Percentiles rank a stretch among this genome's conserved stretches.
phyloP scores from a whole-genome alignment of 192 early-diverging fungal species.

The Coemansia biformis region DNA sequence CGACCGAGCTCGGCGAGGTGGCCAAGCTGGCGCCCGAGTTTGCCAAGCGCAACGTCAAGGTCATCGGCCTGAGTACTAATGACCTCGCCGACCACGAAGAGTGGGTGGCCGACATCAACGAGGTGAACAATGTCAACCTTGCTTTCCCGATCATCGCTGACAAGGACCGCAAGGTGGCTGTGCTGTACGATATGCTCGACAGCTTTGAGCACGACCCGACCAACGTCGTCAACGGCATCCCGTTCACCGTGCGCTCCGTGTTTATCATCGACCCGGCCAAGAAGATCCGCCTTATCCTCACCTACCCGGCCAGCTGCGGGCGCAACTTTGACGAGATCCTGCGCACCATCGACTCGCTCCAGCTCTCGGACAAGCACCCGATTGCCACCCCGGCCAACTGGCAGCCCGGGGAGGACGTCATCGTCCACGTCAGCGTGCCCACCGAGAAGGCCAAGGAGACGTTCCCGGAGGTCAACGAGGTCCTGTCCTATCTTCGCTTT shows the following conservation, averaged over 20 bases:
- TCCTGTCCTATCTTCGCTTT: slow-evolving; percentile 82
- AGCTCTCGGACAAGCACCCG: slow-evolving; percentile 80
- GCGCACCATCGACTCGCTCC: slow-evolving; percentile 87
- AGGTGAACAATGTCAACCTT: slow-evolving; percentile 71
- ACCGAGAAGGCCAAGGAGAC: slow-evolving; percentile 77
- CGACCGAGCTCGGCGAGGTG: slow-evolving; percentile 92
- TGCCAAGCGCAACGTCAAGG: slow-evolving; percentile 74
- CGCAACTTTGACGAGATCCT: slow-evolving; percentile 98
- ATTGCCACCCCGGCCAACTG: slow-evolving; percentile 95
- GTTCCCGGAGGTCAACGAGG: slow-evolving; percentile 76
- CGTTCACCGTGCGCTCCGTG: slow-evolving; percentile 91
- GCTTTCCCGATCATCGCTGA: slow-evolving; percentile 96
- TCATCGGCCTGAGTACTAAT: slow-evolving; percentile 92
- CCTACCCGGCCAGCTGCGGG: slow-evolving; percentile 88
- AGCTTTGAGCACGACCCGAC: slow-evolving; percentile 77
- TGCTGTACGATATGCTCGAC: slow-evolving; percentile 97
- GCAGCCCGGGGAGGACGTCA: slow-evolving; percentile 81
- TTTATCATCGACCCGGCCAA: slow-evolving; percentile 94
- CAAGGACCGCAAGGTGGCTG: slow-evolving; percentile 74
- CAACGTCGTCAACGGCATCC: slow-evolving; percentile 83
- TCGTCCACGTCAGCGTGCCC: slow-evolving; percentile 79
- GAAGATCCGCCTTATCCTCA: slow-evolving; percentile 80
- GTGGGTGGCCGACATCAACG: slow-evolving; percentile 94
- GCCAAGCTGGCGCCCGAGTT: slow-evolving; percentile 78
- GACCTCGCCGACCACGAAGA: slow-evolving; percentile 69